A percentile compares a stretch with the other conserved stretches of the same genome.
These are phyloP conservation scores for Phytophthora quininea DNA, from an alignment of 352 stramenopile genomes.

Conservation along the genomic window DNA sequence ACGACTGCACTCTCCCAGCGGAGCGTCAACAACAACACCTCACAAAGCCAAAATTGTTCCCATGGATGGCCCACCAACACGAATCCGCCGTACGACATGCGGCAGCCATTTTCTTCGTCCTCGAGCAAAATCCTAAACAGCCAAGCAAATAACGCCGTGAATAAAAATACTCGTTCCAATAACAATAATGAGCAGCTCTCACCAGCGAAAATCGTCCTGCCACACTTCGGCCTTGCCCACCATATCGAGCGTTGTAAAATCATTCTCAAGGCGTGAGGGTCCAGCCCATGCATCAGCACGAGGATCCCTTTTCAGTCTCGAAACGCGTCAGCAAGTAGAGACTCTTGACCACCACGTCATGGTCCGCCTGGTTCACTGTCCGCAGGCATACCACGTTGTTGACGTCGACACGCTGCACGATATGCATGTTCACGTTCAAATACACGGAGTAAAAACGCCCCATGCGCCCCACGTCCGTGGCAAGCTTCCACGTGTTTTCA, in stretches of 20 bases:
- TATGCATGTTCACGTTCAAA: conserved; percentile 42
- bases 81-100: conserved; percentile 43
- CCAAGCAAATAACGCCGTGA: background rate
- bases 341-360: conserved; percentile 48
- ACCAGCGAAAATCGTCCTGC: conserved; percentile 51
- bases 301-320: conserved; percentile 51
- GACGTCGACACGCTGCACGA: conserved; percentile 47
- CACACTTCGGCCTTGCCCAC: conserved; percentile 50
- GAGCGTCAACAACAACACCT: conserved; percentile 52
- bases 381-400: conserved; percentile 50
- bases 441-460: conserved; percentile 48
- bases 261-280: conserved; percentile 47
- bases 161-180: background rate
- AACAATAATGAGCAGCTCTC: background rate
- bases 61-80: conserved; percentile 41
- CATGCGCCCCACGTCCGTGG: conserved; percentile 31
- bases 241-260: conserved; percentile 39
- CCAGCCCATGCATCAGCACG: conserved; percentile 39
- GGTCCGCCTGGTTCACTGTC: conserved; percentile 48
- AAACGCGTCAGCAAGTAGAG: conserved; percentile 55
- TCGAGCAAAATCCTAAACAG: conserved; percentile 45
- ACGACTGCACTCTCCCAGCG: conserved; percentile 51
- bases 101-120: conserved; percentile 40
- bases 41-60: conserved; percentile 56
- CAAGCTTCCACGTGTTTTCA: conserved; percentile 39